phyloP scores from a whole-genome alignment of 2,329 filamentous ascomycete genomes.

The Lomentospora prolificans region DNA sequence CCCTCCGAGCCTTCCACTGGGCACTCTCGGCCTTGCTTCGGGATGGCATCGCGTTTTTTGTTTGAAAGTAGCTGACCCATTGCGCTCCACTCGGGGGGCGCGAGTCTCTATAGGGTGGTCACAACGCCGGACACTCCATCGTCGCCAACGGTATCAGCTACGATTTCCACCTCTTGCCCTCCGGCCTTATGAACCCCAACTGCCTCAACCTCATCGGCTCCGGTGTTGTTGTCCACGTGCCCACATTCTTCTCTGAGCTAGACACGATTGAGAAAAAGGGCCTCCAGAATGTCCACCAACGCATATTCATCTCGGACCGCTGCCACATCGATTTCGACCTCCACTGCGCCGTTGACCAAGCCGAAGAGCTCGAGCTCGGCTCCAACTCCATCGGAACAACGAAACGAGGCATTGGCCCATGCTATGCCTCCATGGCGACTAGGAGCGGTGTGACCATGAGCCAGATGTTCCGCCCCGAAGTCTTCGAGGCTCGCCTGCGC shows the following conservation, averaged over 20 bases:
- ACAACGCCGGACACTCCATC: conserved; percentile 11
- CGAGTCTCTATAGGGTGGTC: conserved; percentile 6
- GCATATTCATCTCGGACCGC: conserved; percentile 54
- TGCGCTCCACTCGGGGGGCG: background rate
- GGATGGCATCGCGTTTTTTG: background rate
- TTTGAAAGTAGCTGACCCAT: conserved; percentile 1
- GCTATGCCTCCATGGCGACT: conserved; percentile 21
- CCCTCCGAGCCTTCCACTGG: background rate
- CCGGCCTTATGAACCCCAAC: conserved; percentile 60
- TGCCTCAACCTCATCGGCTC: conserved; percentile 68
- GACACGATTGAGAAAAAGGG: conserved; percentile 28
- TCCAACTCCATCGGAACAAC: conserved; percentile 24
- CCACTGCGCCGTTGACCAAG: conserved; percentile 57
- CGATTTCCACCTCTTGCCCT: conserved; percentile 51
- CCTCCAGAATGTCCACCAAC: conserved; percentile 27
- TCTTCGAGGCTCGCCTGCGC: conserved; percentile 58
- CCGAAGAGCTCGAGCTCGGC: conserved; percentile 49
- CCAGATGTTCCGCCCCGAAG: conserved; percentile 56
- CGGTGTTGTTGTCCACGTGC: conserved; percentile 55
- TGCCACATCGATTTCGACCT: conserved; percentile 56
- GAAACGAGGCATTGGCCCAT: conserved; percentile 19
- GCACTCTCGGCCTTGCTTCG: background rate
- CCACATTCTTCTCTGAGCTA: conserved; percentile 23
- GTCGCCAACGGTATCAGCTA: conserved; percentile 13
- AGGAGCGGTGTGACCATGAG: conserved; percentile 56